Evolutionary conservation across 192 early-diverging fungal species (phyloP).

Genomic region (Coemansia sp.): DNA sequence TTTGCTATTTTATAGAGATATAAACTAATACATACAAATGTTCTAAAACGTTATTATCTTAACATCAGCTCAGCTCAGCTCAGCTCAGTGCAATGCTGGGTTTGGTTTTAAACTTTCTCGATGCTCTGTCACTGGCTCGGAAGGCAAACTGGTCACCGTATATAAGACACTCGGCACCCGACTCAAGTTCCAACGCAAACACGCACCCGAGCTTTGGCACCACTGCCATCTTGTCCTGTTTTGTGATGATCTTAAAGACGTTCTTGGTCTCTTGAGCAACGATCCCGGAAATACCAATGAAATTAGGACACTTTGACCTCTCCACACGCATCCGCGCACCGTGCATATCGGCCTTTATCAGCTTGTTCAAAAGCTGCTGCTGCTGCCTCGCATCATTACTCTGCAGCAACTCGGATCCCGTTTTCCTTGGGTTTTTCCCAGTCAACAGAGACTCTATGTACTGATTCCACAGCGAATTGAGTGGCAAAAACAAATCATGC

Average conservation of each 20-base stretch:
- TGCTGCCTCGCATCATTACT: slow-evolving; percentile 6
- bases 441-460: slow-evolving; percentile 69
- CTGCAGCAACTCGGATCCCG: slow-evolving; percentile 53
- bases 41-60: too few species aligned
- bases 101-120: slow-evolving; percentile 53
- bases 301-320: slow-evolving; percentile 72
- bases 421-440: slow-evolving; percentile 10
- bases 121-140: slow-evolving; percentile 66
- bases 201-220: slow-evolving; percentile 70
- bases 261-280: slow-evolving; percentile 87
- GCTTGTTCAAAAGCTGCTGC: slow-evolving; percentile 13
- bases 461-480: slow-evolving; percentile 72
- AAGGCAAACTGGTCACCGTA: slow-evolving; percentile 77
- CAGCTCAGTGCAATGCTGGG: slow-evolving; percentile 36
- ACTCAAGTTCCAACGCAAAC: slow-evolving; percentile 48
- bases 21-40: background rate
- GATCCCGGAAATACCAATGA: slow-evolving; percentile 75
- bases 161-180: slow-evolving; percentile 52
- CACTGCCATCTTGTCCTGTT: slow-evolving; percentile 56
- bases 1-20: background rate
- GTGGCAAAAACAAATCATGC: slow-evolving; percentile 64
- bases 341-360: slow-evolving; percentile 81
- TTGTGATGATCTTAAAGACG: slow-evolving; percentile 74
- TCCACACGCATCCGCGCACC: slow-evolving; percentile 73
- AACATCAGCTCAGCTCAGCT: too few species aligned